Conservation (phyloP, 352 stramenopile species). For the Globisporangium spinosum region DNA sequence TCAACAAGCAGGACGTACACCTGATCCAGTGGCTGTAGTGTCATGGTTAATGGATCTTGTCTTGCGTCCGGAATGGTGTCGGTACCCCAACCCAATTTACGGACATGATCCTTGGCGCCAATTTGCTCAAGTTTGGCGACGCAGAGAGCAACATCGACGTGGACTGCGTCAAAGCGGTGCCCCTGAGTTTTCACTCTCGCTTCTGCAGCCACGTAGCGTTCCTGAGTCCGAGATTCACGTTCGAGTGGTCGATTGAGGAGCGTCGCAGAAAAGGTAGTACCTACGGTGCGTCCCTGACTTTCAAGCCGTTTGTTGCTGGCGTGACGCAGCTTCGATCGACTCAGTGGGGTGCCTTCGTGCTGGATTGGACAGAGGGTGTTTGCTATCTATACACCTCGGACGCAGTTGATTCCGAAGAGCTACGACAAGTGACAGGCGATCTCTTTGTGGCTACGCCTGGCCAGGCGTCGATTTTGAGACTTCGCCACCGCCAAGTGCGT, state of each 20-base stretch:
- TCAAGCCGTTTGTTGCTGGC: conserved; percentile 4
- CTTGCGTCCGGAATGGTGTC: background rate
- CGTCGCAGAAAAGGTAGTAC: background rate
- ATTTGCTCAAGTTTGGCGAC: conserved; percentile 4
- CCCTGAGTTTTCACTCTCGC: background rate
- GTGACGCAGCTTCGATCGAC: background rate
- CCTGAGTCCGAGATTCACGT: conserved; percentile 7
- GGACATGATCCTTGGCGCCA: conserved; percentile 1
- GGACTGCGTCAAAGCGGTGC: conserved; percentile 6
- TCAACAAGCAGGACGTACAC: conserved; percentile 7
- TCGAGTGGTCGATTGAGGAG: background rate
- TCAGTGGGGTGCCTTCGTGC: conserved; percentile 2
- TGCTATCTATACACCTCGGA: background rate
- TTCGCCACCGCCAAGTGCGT: background rate
- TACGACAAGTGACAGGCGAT: background rate
- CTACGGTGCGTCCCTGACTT: conserved; percentile 7
- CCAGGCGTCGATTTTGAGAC: background rate
- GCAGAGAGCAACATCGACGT: conserved; percentile 3
- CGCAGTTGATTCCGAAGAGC: background rate
- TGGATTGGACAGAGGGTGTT: background rate
- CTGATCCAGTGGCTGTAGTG: background rate
- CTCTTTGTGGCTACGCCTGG: background rate
- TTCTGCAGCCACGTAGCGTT: conserved; percentile 5
- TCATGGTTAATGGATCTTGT: background rate
- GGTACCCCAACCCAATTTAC: conserved; percentile 1